Conservation (phyloP, 805 yeast genomes). For the Wickerhamiella australiensis region DNA sequence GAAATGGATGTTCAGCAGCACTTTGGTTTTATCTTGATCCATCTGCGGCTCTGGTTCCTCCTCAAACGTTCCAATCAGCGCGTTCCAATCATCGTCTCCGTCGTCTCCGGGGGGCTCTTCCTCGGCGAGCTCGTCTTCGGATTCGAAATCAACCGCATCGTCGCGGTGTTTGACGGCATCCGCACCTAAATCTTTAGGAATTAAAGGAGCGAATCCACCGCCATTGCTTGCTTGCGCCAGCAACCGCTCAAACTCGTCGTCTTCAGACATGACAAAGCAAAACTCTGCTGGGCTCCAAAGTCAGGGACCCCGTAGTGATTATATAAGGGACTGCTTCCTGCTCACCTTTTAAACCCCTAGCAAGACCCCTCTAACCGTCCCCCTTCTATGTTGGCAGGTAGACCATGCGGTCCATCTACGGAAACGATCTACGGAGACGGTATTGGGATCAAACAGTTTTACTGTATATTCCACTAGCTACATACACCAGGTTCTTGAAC, state of each 20-base stretch:
- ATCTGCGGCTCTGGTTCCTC: constrained; percentile 17
- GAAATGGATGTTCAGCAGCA: constrained; percentile 33
- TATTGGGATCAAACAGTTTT: too few species aligned
- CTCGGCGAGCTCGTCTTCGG: constrained; percentile 88
- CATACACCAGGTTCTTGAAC: too few species aligned
- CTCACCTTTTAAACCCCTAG: too few species aligned
- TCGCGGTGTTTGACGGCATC: constrained; percentile 66
- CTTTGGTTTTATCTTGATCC: constrained; percentile 17
- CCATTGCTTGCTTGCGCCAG: constrained; percentile 22
- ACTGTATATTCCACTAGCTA: too few species aligned
- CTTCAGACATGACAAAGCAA: constrained; percentile 17
- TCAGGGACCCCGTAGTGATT: neutral
- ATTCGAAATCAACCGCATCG: constrained; percentile 89
- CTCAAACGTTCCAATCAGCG: constrained; percentile 9
- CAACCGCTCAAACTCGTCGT: constrained; percentile 28
- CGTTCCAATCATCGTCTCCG: constrained; percentile 16
- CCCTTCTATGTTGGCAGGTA: too few species aligned
- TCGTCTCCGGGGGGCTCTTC: constrained; percentile 45
- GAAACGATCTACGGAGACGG: too few species aligned
- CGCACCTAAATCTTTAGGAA: constrained; percentile 26
- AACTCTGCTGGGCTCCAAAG: neutral
- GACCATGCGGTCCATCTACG: too few species aligned
- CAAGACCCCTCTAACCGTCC: too few species aligned
- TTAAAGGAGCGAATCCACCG: constrained; percentile 21
- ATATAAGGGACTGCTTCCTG: too few species aligned